Evolutionary conservation across 2,329 filamentous ascomycete genomes (phyloP).

Genomic region (Scedosporium minutisporum): DNA sequence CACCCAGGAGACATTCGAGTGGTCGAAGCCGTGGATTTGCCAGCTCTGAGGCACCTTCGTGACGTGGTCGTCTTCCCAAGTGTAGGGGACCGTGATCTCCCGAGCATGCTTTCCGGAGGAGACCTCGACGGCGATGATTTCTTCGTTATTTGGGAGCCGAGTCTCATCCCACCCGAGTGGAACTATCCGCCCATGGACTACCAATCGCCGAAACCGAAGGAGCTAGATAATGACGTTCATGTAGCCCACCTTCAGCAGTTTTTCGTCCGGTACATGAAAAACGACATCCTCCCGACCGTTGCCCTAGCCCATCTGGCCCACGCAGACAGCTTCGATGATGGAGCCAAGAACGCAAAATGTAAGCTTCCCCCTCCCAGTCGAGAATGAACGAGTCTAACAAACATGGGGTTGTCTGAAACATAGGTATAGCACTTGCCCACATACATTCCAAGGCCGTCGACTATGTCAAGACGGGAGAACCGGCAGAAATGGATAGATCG

Average conservation of each 20-base stretch:
- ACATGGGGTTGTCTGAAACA: neutral
- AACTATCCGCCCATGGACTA: conserved; percentile 75
- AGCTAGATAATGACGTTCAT: conserved; percentile 53
- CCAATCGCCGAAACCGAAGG: conserved; percentile 43
- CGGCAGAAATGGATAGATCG: conserved; percentile 55
- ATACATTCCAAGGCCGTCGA: conserved; percentile 90
- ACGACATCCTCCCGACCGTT: conserved; percentile 70
- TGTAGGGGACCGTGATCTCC: conserved; percentile 71
- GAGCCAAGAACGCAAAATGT: conserved; percentile 62
- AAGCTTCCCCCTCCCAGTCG: conserved; percentile 19
- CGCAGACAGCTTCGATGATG: conserved; percentile 53
- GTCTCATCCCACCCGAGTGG: conserved; percentile 60
- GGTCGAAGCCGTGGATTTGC: conserved; percentile 70
- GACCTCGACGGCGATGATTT: conserved; percentile 96
- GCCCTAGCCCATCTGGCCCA: conserved; percentile 72
- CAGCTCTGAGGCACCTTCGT: conserved; percentile 63
- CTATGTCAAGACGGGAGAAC: conserved; percentile 80
- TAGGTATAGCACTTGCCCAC: conserved; percentile 59
- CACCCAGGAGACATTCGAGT: conserved; percentile 88
- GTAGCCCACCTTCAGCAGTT: conserved; percentile 70
- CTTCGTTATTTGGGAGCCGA: conserved; percentile 81
- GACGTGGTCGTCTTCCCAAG: conserved; percentile 85
- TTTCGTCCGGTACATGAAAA: conserved; percentile 89
- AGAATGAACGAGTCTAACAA: neutral
- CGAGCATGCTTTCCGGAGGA: conserved; percentile 92